Conservation (phyloP, 257 asterid species). For the Solanum bulbocastanum region DNA sequence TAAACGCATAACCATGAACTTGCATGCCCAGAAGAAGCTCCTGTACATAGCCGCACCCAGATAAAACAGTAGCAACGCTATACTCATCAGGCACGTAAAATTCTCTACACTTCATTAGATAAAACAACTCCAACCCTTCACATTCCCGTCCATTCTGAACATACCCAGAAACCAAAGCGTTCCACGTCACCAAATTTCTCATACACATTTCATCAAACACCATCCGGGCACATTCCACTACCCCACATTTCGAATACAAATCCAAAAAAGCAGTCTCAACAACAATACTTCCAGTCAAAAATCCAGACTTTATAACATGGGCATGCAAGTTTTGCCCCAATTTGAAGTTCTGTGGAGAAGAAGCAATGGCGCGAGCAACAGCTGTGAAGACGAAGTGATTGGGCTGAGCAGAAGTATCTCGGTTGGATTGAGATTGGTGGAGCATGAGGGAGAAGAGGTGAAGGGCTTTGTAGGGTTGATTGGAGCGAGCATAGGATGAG, state of each 20-base stretch:
- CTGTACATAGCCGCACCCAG: slow-evolving; percentile 12
- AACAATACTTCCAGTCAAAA: neutral
- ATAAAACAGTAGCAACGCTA: slow-evolving; percentile 18
- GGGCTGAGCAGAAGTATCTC: slow-evolving; percentile 1
- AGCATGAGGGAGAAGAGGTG: slow-evolving; percentile 21
- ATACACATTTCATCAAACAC: slow-evolving; percentile 32
- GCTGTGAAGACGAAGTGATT: slow-evolving; percentile 23
- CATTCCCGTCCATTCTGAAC: slow-evolving; percentile 17
- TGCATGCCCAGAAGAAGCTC: slow-evolving; percentile 20
- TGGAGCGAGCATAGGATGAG: slow-evolving; percentile 25
- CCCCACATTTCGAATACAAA: slow-evolving; percentile 29
- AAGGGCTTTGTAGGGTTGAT: slow-evolving; percentile 15
- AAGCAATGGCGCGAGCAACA: slow-evolving; percentile 30
- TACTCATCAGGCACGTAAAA: slow-evolving; percentile 25
- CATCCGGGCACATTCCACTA: neutral
- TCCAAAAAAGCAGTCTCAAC: slow-evolving; percentile 23
- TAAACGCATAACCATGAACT: slow-evolving; percentile 23
- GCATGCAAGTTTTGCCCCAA: slow-evolving; percentile 25
- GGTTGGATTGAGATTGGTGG: neutral
- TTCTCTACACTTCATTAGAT: slow-evolving; percentile 12
- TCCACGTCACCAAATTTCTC: slow-evolving; percentile 31
- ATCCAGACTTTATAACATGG: slow-evolving; percentile 13
- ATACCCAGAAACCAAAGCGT: slow-evolving; percentile 23
- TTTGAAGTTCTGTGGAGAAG: slow-evolving; percentile 13
- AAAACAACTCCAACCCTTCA: slow-evolving; percentile 20